Conservation (phyloP, 176 grass and related monocot genomes). For the Bromus sterilis region DNA sequence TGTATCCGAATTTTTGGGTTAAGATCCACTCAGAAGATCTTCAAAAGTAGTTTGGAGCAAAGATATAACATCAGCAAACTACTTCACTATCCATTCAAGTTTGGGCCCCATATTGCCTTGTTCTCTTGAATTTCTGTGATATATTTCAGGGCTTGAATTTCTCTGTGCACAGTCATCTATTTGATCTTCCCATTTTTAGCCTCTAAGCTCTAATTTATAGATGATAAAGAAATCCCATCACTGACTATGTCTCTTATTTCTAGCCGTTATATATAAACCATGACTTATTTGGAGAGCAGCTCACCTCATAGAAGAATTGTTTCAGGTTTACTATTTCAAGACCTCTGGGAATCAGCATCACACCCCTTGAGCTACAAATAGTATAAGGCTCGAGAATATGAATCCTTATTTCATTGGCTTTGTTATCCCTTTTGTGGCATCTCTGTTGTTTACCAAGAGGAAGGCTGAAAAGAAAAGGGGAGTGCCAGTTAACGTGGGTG, state of each 20-base stretch:
- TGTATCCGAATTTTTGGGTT: not conserved
- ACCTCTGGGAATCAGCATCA: not conserved
- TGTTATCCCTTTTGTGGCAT: conserved; percentile 49
- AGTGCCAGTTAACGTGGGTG: conserved; percentile 46
- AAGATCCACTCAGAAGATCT: not conserved
- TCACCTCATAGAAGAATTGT: not conserved
- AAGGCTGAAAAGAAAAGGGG: conserved; percentile 67
- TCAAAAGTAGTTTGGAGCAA: not conserved
- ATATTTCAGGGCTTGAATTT: not conserved
- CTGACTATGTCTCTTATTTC: not conserved
- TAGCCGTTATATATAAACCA: not conserved
- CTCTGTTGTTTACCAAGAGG: conserved; percentile 44
- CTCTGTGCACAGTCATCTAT: not conserved
- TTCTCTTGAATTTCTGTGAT: not conserved
- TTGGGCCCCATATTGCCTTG: not conserved
- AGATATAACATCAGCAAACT: not conserved
- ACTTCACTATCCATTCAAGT: not conserved
- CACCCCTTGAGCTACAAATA: not conserved
- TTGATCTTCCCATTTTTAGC: no score
- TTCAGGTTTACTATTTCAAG: conserved; percentile 28
- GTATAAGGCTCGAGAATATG: no score
- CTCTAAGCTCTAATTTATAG: no score
- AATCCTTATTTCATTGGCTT: conserved; percentile 69
- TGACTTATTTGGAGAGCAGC: not conserved
- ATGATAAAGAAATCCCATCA: not conserved